Percentiles rank a stretch among this genome's conserved stretches.
Conservation (phyloP, 768 basidiomycete species). For the Kwoniella sp. region DNA sequence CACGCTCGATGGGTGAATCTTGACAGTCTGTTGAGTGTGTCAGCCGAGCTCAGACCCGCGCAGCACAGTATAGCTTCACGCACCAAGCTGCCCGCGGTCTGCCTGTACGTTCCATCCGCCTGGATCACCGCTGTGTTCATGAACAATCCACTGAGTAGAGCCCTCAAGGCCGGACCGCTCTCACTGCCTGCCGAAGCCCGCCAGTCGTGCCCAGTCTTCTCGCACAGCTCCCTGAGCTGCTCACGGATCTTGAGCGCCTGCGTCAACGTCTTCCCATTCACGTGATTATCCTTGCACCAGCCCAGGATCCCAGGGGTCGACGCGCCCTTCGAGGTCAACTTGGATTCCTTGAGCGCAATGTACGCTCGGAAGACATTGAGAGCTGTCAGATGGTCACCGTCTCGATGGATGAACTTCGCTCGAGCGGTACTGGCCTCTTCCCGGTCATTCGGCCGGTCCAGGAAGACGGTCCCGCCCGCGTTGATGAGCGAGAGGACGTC, state of each 20-base stretch:
- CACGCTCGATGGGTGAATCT: conserved; percentile 85
- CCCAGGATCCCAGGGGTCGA: conserved; percentile 29
- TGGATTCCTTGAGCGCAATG: conserved; percentile 54
- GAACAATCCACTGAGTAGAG: conserved; percentile 70
- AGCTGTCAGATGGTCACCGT: conserved; percentile 86
- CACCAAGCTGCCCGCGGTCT: conserved; percentile 58
- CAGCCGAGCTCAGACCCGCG: neutral
- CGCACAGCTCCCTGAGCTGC: conserved; percentile 69
- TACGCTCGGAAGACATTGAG: conserved; percentile 81
- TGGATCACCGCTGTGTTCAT: conserved; percentile 79
- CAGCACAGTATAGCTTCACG: neutral
- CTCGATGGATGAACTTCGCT: conserved; percentile 70
- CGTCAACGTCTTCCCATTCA: conserved; percentile 74
- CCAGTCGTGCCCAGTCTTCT: conserved; percentile 60
- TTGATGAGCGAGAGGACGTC: conserved; percentile 80
- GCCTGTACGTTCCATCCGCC: conserved; percentile 72
- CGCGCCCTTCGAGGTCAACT: conserved; percentile 3
- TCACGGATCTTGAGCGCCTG: conserved; percentile 74
- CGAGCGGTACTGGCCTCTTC: conserved; percentile 65
- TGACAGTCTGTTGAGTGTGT: conserved; percentile 59
- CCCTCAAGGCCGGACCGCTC: conserved; percentile 65
- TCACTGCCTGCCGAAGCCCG: conserved; percentile 60
- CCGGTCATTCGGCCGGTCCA: conserved; percentile 64
- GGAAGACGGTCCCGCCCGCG: conserved; percentile 72
- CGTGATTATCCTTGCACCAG: conserved; percentile 79